These are phyloP conservation scores for Protomyces lactucae-debilis DNA, from an alignment of 1,139 yeast species.

Conservation along the genomic window DNA sequence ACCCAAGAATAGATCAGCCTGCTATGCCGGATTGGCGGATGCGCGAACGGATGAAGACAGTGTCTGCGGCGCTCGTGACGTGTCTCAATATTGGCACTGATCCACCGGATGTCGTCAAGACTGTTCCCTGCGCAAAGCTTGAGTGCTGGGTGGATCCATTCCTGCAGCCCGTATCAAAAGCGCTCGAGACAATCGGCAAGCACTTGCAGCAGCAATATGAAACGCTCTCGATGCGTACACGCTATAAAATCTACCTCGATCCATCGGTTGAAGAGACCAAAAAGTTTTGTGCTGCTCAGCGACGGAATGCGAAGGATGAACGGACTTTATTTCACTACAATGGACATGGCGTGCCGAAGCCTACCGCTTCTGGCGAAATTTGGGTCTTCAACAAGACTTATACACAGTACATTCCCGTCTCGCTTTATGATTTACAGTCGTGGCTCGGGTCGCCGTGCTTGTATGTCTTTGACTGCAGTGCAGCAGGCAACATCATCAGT, in stretches of 20 bases:
- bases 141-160: slow-evolving; percentile 95
- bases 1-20: slow-evolving; percentile 53
- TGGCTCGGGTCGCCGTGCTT: slow-evolving; percentile 99
- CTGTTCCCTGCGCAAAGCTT: slow-evolving; percentile 86
- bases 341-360: slow-evolving; percentile 98
- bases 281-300: slow-evolving; percentile 78
- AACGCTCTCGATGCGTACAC: slow-evolving; percentile 75
- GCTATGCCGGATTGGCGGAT: slow-evolving; percentile 75
- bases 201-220: slow-evolving; percentile 84
- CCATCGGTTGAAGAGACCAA: slow-evolving; percentile 96
- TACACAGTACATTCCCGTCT: slow-evolving; percentile 94
- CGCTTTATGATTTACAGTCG: slow-evolving; percentile 84
- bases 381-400: slow-evolving; percentile 98
- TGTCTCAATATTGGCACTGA: slow-evolving; percentile 93
- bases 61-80: slow-evolving; percentile 85
- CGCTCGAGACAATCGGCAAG: slow-evolving; percentile 87
- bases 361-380: slow-evolving; percentile 94
- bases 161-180: slow-evolving; percentile 78
- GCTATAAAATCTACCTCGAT: slow-evolving; percentile 85
- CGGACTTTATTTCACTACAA: slow-evolving; percentile 89
- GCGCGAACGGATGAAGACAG: slow-evolving; percentile 86
- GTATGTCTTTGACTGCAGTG: slow-evolving; percentile 88
- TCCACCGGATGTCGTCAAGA: slow-evolving; percentile 92
- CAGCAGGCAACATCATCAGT: slow-evolving; percentile 88
- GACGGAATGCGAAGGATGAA: slow-evolving; percentile 83